Evolutionary conservation across 306 rosid species (phyloP), one percentile per base, ranked within the genome.

Genomic region (Sindora glabra): DNA sequence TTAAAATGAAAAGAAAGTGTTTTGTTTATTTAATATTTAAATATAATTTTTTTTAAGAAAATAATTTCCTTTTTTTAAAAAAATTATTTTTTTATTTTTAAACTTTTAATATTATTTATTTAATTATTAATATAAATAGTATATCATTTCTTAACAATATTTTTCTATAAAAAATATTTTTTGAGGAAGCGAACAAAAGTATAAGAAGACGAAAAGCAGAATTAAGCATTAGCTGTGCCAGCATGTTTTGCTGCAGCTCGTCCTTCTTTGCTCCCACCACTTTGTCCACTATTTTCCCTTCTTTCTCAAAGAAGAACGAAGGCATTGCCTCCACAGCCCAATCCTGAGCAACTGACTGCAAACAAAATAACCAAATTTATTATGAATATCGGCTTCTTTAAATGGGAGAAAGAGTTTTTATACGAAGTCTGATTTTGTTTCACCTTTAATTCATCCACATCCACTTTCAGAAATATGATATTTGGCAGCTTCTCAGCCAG

Each of bases 251-350:
- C 67, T 73, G 86, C 39, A 94, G 79, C 44, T 84, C 95, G 0
- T 92, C 97, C 71, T 83, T 89, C 87, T 78, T 86, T 19, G 89
- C 97, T 73, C 95, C 99, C 25, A 94, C 90, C 62, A 86, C 94
- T 55, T 74, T 86, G 77, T 65, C 96, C 67, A 89, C 45, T 48
- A 89, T 84, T 9, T 58, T 76, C 42, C 97, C 97, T 55, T 89
- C 95, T 72, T 89, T 89, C 81, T 89, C 49, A 56, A 94, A 82
- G 83, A 89, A 73, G 77, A 94, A 94, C 2, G 97, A 86, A 0
- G 97, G 97, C 99, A 94, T 89, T 66, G 95, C 90, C 74, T 94
- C 95, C 69, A 89, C 79, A n/a, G 94, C 95, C 95, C 94, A 89
- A 64, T 94, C 99, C 49, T 75, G 75, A 58, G 97, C 90, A 33